phyloP scores from a whole-genome alignment of 768 basidiomycete genomes.

The Mycena sanguinolenta region DNA sequence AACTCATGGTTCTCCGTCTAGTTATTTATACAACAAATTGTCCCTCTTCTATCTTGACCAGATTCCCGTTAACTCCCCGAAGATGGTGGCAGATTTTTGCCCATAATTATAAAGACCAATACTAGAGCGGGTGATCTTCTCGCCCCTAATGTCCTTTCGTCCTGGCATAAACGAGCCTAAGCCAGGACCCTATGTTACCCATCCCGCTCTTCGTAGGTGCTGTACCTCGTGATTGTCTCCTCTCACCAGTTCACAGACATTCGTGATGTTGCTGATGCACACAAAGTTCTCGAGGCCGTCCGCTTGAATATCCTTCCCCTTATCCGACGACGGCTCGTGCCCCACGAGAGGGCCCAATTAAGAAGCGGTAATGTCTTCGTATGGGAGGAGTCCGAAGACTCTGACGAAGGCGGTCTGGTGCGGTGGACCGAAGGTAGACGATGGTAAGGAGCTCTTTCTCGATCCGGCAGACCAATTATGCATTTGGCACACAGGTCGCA shows the following conservation, averaged over 20 bases:
- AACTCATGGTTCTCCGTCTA: conserved; percentile 26
- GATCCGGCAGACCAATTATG: background rate
- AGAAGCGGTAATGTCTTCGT: conserved; percentile 84
- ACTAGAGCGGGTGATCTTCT: conserved; percentile 17
- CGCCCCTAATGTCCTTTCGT: conserved; percentile 40
- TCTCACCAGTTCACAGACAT: conserved; percentile 62
- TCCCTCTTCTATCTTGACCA: conserved; percentile 35
- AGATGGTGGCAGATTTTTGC: conserved; percentile 36
- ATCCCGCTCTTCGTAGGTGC: conserved; percentile 62
- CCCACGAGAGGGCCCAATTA: conserved; percentile 78
- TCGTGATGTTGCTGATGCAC: conserved; percentile 85
- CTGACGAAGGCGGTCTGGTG: conserved; percentile 73
- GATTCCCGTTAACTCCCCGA: conserved; percentile 60
- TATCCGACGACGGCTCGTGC: conserved; percentile 77
- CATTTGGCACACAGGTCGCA: conserved; percentile 71
- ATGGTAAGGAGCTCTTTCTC: conserved; percentile 60
- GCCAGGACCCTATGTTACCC: conserved; percentile 54
- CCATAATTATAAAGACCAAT: conserved; percentile 24
- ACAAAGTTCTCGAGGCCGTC: conserved; percentile 82
- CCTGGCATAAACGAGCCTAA: conserved; percentile 37
- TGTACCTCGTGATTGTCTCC: conserved; percentile 31
- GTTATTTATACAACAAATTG: conserved; percentile 35
- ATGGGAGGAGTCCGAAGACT: conserved; percentile 85
- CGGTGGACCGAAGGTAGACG: conserved; percentile 88
- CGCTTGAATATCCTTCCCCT: conserved; percentile 77